These are phyloP conservation scores for Fusarium domesticum DNA, from an alignment of 2,329 filamentous ascomycete genomes.

Conservation along the genomic window DNA sequence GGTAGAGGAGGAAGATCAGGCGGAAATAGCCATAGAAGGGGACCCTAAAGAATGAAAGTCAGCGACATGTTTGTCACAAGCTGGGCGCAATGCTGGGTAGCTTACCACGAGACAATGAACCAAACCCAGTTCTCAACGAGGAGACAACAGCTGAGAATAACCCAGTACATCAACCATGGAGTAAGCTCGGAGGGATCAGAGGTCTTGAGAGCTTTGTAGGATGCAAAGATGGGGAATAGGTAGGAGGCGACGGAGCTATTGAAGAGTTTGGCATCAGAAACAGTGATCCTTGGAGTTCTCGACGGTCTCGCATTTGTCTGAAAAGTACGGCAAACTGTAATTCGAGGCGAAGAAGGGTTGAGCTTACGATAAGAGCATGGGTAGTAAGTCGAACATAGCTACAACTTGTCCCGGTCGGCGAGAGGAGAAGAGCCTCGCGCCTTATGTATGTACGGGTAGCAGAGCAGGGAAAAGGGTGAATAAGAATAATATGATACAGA, in stretches of 20 bases:
- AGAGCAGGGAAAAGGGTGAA: neutral
- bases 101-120: conserved; percentile 79
- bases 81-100: conserved; percentile 2
- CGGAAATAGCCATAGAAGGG: conserved; percentile 94
- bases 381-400: conserved; percentile 73
- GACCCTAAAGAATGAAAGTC: conserved; percentile 50
- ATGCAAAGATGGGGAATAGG: conserved; percentile 92
- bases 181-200: conserved; percentile 84
- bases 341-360: conserved; percentile 17
- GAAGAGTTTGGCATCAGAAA: conserved; percentile 8
- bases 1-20: conserved; percentile 82
- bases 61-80: neutral
- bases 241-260: conserved; percentile 79
- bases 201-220: conserved; percentile 95
- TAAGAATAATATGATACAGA: neutral
- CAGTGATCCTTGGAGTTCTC: conserved; percentile 5
- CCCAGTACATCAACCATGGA: conserved; percentile 99
- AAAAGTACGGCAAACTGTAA: too few species aligned
- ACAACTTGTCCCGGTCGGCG: conserved; percentile 11
- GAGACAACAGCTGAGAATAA: conserved; percentile 78
- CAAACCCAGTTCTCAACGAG: conserved; percentile 83
- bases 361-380: conserved; percentile 74
- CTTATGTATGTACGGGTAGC: neutral
- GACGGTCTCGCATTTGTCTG: conserved; percentile 3
- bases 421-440: conserved; percentile 8